Evolutionary conservation across 805 yeast species (phyloP).

Genomic region (Pichia cabralensis): DNA sequence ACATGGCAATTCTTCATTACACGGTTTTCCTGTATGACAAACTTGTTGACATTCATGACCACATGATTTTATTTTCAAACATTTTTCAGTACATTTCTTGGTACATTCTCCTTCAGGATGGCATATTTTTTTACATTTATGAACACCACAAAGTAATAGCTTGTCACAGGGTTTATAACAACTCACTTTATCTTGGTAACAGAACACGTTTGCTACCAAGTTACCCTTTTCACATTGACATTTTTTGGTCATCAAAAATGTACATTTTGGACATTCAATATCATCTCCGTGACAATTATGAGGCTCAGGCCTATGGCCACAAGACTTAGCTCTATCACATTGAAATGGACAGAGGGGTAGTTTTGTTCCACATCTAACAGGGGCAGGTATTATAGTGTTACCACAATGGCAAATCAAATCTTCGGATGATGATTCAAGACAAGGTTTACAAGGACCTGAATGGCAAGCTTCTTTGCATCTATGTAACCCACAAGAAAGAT

Average conservation of each 20-base stretch:
- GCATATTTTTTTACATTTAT: constrained; percentile 44
- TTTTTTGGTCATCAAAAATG: constrained; percentile 27
- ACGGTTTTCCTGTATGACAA: constrained; percentile 49
- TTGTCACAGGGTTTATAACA: constrained; percentile 61
- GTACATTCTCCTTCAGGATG: constrained; percentile 52
- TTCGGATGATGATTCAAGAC: constrained; percentile 70
- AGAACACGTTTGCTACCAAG: constrained; percentile 48
- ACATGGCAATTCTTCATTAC: constrained; percentile 47
- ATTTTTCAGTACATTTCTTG: constrained; percentile 45
- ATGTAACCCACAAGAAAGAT: constrained; percentile 57
- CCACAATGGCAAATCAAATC: constrained; percentile 80
- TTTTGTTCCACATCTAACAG: constrained; percentile 73
- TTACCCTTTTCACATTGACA: constrained; percentile 25
- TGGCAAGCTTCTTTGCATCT: constrained; percentile 65
- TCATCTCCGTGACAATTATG: constrained; percentile 71
- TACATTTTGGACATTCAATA: constrained; percentile 67
- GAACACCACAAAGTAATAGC: constrained; percentile 36
- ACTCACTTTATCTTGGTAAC: constrained; percentile 59
- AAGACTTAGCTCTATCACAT: constrained; percentile 44
- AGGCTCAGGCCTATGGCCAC: constrained; percentile 64
- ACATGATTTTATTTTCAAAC: constrained; percentile 51
- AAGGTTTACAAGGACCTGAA: constrained; percentile 69
- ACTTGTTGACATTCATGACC: constrained; percentile 54
- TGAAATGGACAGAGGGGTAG: constrained; percentile 56
- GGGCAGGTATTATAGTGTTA: constrained; percentile 64